Percentiles rank a stretch among this genome's conserved stretches.
Evolutionary conservation across 2,329 filamentous ascomycete species (phyloP).

Genomic region (Penicillium sp.): DNA sequence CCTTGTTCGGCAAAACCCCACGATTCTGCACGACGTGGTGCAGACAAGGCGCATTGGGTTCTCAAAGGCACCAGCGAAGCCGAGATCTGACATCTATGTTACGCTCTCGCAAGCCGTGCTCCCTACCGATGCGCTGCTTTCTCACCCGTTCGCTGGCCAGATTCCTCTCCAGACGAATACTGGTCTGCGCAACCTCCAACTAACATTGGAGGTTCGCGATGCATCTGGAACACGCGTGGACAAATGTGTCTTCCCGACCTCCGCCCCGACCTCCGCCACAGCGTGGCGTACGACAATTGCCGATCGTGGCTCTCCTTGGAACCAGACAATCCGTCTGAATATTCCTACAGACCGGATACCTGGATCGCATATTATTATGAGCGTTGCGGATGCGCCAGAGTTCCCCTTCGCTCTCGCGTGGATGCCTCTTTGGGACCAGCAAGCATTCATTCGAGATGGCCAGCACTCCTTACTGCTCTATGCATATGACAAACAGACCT

Average conservation of each 20-base stretch:
- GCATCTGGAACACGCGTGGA: conserved; percentile 78
- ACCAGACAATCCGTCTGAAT: conserved; percentile 78
- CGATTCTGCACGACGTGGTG: conserved; percentile 74
- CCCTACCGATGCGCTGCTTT: conserved; percentile 62
- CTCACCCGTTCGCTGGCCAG: conserved; percentile 75
- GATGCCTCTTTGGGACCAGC: conserved; percentile 89
- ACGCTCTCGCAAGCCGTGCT: conserved; percentile 79
- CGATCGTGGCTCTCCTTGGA: conserved; percentile 79
- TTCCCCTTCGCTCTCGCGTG: conserved; percentile 89
- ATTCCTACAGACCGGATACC: conserved; percentile 77
- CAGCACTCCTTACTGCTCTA: conserved; percentile 79
- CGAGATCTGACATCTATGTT: conserved; percentile 91
- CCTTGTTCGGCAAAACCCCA: conserved; percentile 83
- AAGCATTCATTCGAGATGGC: conserved; percentile 86
- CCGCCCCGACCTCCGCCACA: conserved; percentile 73
- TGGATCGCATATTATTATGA: conserved; percentile 82
- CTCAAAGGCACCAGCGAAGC: conserved; percentile 82
- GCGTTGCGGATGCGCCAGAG: conserved; percentile 79
- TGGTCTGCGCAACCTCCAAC: conserved; percentile 72
- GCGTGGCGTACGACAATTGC: conserved; percentile 85
- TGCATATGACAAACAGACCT: conserved; percentile 87
- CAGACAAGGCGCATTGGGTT: conserved; percentile 91
- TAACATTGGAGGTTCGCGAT: conserved; percentile 84
- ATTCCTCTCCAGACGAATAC: conserved; percentile 66
- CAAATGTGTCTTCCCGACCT: conserved; percentile 81